A percentile compares a stretch with the other conserved stretches of the same genome.
Conservation (phyloP, 176 grass and related monocot species). For the Carex cristatella region DNA sequence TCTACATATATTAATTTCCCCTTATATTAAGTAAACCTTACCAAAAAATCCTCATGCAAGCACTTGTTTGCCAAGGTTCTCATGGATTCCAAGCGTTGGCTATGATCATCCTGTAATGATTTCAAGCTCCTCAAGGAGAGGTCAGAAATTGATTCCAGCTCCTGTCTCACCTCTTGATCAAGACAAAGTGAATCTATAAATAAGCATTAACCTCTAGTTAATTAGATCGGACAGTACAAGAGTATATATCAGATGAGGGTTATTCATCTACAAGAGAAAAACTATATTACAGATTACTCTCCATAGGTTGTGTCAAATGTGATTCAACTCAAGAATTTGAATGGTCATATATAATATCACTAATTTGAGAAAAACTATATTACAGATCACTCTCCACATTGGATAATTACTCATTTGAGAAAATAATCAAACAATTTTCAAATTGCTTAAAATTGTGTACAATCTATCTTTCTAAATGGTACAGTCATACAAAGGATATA, state of each 20-base stretch:
- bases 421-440: neutral
- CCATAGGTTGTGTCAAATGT: neutral
- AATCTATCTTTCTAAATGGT: neutral
- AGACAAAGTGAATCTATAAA: slow-evolving; percentile 41
- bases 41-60: slow-evolving; percentile 57
- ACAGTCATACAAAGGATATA: neutral
- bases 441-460: neutral
- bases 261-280: neutral
- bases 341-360: neutral
- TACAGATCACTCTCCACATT: too few species aligned
- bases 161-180: slow-evolving; percentile 38
- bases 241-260: neutral
- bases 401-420: too few species aligned
- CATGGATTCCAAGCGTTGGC: slow-evolving; percentile 31
- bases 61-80: slow-evolving; percentile 33
- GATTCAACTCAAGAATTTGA: neutral
- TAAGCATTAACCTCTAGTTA: slow-evolving; percentile 6
- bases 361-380: too few species aligned
- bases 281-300: neutral
- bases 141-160: slow-evolving; percentile 22
- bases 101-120: slow-evolving; percentile 40
- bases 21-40: slow-evolving; percentile 26
- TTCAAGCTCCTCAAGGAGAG: slow-evolving; percentile 29
- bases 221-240: slow-evolving; percentile 10
- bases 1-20: neutral